Conservation (phyloP, 768 basidiomycete species). For the Russula emetica region DNA sequence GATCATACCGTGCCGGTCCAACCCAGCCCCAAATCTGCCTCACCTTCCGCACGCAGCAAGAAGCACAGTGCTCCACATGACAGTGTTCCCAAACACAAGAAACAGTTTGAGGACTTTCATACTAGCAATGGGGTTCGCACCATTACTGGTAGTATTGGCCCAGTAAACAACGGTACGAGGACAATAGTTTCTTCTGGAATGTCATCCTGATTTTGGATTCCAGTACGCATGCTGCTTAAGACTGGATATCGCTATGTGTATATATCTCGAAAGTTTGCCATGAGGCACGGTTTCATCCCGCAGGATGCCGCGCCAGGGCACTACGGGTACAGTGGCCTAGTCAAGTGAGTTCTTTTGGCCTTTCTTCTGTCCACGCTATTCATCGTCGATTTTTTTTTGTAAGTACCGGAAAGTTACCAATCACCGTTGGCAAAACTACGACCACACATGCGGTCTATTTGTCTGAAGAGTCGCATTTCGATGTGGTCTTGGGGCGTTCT, state of each 20-base stretch:
- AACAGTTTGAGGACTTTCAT: conserved; percentile 82
- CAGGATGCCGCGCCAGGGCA: conserved; percentile 81
- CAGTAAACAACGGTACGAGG: conserved; percentile 74
- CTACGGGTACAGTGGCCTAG: conserved; percentile 89
- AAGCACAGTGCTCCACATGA: conserved; percentile 37
- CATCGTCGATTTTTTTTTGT: not conserved
- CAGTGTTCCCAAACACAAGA: conserved; percentile 48
- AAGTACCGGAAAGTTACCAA: conserved; percentile 78
- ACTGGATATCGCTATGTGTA: conserved; percentile 91
- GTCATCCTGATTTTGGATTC: not conserved
- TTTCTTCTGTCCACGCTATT: not conserved
- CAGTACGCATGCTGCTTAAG: conserved; percentile 92
- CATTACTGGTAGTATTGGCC: conserved; percentile 84
- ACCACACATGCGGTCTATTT: conserved; percentile 65
- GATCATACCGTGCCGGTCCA: conserved; percentile 10
- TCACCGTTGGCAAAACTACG: conserved; percentile 52
- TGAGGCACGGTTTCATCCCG: conserved; percentile 83
- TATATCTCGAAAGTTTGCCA: conserved; percentile 90
- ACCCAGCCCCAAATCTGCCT: conserved; percentile 30
- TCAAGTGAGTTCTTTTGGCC: conserved; percentile 44
- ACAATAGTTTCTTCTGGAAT: conserved; percentile 1
- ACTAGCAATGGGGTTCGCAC: conserved; percentile 90
- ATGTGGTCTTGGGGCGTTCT: conserved; percentile 85
- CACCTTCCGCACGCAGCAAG: conserved; percentile 34
- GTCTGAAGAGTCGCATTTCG: conserved; percentile 93